A percentile compares a stretch with the other conserved stretches of the same genome.
phyloP scores from a whole-genome alignment of 1,284 basidiomycete genomes.

The Puccinia brachypodii region DNA sequence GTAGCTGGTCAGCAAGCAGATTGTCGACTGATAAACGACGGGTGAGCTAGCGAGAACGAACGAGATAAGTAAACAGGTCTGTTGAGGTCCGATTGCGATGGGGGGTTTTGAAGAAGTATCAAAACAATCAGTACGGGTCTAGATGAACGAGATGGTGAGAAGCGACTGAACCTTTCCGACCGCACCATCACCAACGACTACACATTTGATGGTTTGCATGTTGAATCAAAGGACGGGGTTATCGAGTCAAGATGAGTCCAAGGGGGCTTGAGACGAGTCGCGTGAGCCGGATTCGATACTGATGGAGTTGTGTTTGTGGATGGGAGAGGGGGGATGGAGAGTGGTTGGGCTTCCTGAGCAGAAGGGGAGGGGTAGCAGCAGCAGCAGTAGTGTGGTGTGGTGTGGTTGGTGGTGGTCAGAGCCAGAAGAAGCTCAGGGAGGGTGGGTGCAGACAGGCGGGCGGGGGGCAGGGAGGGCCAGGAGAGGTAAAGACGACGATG shows the following conservation, averaged over 20 bases:
- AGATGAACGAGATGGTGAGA: not conserved
- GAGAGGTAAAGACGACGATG: too few relatives aligned
- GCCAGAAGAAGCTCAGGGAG: too few relatives aligned
- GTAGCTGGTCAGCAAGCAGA: constrained; percentile 4
- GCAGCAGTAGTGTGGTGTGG: too few relatives aligned
- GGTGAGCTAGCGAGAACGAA: constrained; percentile 57
- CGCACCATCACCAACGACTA: constrained; percentile 97
- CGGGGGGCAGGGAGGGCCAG: too few relatives aligned
- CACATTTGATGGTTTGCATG: constrained; percentile 59
- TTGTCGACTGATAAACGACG: not conserved
- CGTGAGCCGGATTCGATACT: too few relatives aligned
- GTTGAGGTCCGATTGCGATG: constrained; percentile 49
- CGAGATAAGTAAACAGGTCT: constrained; percentile 98
- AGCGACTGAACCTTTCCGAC: constrained; percentile 76
- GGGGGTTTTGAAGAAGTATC: constrained; percentile 20
- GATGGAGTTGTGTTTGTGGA: too few relatives aligned
- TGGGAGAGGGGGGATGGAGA: too few relatives aligned
- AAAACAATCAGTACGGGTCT: constrained; percentile 48
- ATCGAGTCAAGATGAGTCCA: not conserved
- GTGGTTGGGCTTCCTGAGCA: too few relatives aligned
- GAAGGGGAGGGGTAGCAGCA: too few relatives aligned
- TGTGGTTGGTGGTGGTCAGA: too few relatives aligned
- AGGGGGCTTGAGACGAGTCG: not conserved
- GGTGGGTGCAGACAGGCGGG: too few relatives aligned
- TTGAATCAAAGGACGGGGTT: not conserved